phyloP scores from a whole-genome alignment of 345 rosid species.

The Euphorbia lathyris region DNA sequence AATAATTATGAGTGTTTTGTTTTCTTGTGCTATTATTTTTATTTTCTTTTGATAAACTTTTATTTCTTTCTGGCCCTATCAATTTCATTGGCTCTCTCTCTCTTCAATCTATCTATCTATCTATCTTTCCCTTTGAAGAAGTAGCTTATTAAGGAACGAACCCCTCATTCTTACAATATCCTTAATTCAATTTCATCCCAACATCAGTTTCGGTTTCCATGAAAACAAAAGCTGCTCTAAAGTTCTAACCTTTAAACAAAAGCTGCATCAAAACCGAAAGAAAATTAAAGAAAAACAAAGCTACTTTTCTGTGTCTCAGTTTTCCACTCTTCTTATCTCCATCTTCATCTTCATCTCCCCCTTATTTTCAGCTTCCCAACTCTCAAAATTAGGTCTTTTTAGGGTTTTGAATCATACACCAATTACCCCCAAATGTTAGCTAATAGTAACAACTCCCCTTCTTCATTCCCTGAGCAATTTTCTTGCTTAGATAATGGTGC shows the following conservation, averaged over 20 bases:
- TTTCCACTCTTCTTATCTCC: conserved; percentile 16
- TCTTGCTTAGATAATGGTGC: conserved; percentile 38
- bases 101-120: conserved; percentile 17
- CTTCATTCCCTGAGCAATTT: conserved; percentile 39
- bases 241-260: too few relatives aligned
- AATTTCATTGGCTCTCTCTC: conserved; percentile 31
- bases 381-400: too few relatives aligned
- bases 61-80: conserved; percentile 15
- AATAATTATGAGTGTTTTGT: conserved; percentile 39
- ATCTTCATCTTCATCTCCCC: not conserved
- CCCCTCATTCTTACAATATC: too few relatives aligned
- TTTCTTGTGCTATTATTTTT: conserved; percentile 28
- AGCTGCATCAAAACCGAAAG: conserved; percentile 13
- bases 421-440: too few relatives aligned
- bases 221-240: conserved; percentile 26
- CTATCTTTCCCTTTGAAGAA: conserved; percentile 20
- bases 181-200: too few relatives aligned
- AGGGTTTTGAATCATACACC: too few relatives aligned
- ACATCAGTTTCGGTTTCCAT: too few relatives aligned
- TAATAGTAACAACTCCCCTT: conserved; percentile 28
- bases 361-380: too few relatives aligned
- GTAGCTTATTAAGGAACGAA: conserved; percentile 33
- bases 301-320: too few relatives aligned
- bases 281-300: conserved; percentile 16
- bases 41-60: conserved; percentile 11